A percentile compares a stretch with the other conserved stretches of the same genome.
Evolutionary conservation across 352 stramenopile genomes (phyloP).

Genomic region (Blastocystis sp.): DNA sequence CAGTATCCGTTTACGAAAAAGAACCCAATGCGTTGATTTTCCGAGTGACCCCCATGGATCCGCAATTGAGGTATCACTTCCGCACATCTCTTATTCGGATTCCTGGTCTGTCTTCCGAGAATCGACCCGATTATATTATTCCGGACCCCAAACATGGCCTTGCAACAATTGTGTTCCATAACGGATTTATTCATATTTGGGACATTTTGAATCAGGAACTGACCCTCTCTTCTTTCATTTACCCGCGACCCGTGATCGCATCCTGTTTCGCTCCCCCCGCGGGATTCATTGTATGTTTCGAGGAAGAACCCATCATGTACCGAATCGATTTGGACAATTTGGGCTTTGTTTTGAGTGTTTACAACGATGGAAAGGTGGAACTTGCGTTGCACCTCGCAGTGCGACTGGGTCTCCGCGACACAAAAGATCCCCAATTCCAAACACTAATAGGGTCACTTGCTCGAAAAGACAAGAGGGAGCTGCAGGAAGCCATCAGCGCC

Average conservation of each 20-base stretch:
- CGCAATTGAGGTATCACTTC: neutral
- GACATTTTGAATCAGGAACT: neutral
- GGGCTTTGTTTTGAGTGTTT: neutral
- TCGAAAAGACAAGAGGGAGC: neutral
- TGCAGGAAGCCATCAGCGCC: neutral
- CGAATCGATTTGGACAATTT: neutral
- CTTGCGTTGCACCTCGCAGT: neutral
- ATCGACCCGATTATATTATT: neutral
- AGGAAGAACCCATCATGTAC: neutral
- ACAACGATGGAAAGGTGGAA: neutral
- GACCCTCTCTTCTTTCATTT: neutral
- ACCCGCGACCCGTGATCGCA: neutral
- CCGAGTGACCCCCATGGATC: neutral
- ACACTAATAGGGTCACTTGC: neutral
- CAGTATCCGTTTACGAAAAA: neutral
- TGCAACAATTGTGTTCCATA: neutral
- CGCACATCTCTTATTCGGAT: neutral
- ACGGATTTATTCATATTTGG: conserved; percentile 22
- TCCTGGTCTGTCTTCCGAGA: neutral
- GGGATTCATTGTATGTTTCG: neutral
- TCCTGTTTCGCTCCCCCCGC: neutral
- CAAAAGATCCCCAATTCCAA: neutral
- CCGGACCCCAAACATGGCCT: neutral
- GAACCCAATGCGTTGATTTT: too few species aligned
- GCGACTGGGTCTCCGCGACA: neutral